phyloP scores from a whole-genome alignment of 257 asterid genomes.

The Solanum tarijense region DNA sequence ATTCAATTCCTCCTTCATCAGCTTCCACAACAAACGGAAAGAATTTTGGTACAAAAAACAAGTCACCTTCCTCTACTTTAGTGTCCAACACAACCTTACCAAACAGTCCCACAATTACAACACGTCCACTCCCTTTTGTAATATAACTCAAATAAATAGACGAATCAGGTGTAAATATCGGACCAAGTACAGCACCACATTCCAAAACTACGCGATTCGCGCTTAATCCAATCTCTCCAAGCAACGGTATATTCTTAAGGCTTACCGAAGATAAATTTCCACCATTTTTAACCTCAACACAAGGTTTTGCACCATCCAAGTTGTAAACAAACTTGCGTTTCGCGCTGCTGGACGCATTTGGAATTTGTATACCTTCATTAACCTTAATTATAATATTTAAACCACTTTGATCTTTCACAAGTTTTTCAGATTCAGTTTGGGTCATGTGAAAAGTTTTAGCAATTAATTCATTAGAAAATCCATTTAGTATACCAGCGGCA shows the following conservation, averaged over 20 bases:
- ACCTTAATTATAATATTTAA: slow-evolving; percentile 5
- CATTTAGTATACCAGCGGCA: slow-evolving; percentile 9
- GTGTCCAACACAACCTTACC: slow-evolving; percentile 24
- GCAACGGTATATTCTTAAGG: neutral
- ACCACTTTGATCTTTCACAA: slow-evolving; percentile 18
- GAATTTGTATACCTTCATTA: neutral
- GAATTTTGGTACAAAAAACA: slow-evolving; percentile 33
- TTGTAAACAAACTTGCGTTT: neutral
- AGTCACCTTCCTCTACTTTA: slow-evolving; percentile 10
- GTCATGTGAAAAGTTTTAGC: slow-evolving; percentile 6
- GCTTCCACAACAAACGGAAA: slow-evolving; percentile 17
- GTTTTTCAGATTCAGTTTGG: slow-evolving; percentile 6
- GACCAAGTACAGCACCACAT: neutral
- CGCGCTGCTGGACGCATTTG: neutral
- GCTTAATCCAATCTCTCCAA: slow-evolving; percentile 17
- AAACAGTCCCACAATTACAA: slow-evolving; percentile 21
- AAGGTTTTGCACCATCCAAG: neutral
- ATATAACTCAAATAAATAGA: slow-evolving; percentile 16
- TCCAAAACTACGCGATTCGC: slow-evolving; percentile 13
- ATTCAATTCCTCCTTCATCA: slow-evolving; percentile 26
- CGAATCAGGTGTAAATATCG: slow-evolving; percentile 12
- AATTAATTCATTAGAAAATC: slow-evolving; percentile 25
- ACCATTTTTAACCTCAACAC: neutral
- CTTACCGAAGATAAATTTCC: neutral
- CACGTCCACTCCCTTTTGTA: slow-evolving; percentile 18